These are phyloP conservation scores for Colletotrichum sp. DNA, from an alignment of 2,329 filamentous ascomycete species.

Conservation along the genomic window DNA sequence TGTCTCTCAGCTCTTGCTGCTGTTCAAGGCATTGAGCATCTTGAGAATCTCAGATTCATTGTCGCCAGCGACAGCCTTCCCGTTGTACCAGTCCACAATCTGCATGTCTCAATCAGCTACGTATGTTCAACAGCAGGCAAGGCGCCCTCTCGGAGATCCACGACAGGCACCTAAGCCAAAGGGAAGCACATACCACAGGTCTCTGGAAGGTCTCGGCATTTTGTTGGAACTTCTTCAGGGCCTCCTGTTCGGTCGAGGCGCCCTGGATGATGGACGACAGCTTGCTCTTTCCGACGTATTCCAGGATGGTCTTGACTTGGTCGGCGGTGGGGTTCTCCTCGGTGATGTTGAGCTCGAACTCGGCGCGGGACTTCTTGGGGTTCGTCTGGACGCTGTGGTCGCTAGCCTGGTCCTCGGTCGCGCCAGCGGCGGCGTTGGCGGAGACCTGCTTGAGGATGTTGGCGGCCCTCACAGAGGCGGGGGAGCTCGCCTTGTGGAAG, in stretches of 20 bases:
- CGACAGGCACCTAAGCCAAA: not conserved
- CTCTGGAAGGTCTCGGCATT: conserved; percentile 71
- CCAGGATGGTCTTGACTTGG: conserved; percentile 83
- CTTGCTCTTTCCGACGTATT: conserved; percentile 74
- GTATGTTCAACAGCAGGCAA: not conserved
- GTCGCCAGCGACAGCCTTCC: conserved; percentile 77
- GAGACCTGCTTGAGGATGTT: conserved; percentile 82
- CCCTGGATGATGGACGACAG: conserved; percentile 72
- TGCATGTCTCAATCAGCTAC: conserved; percentile 26
- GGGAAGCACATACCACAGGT: conserved; percentile 70
- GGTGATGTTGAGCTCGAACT: conserved; percentile 88
- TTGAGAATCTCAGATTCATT: conserved; percentile 90
- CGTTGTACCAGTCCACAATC: conserved; percentile 93
- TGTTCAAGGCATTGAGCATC: conserved; percentile 67
- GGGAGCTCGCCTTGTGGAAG: conserved; percentile 84
- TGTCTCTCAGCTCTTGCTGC: conserved; percentile 2
- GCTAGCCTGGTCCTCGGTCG: conserved; percentile 77
- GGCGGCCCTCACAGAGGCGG: conserved; percentile 75
- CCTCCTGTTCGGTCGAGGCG: conserved; percentile 76
- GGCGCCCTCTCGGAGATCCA: not conserved
- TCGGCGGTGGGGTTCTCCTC: conserved; percentile 81
- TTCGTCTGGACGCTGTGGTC: conserved; percentile 66
- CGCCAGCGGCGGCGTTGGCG: conserved; percentile 68
- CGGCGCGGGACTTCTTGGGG: conserved; percentile 52
- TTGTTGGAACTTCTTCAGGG: conserved; percentile 78